Evolutionary conservation across 176 grass and related monocot species (phyloP).

Genomic region (Avena insularis): DNA sequence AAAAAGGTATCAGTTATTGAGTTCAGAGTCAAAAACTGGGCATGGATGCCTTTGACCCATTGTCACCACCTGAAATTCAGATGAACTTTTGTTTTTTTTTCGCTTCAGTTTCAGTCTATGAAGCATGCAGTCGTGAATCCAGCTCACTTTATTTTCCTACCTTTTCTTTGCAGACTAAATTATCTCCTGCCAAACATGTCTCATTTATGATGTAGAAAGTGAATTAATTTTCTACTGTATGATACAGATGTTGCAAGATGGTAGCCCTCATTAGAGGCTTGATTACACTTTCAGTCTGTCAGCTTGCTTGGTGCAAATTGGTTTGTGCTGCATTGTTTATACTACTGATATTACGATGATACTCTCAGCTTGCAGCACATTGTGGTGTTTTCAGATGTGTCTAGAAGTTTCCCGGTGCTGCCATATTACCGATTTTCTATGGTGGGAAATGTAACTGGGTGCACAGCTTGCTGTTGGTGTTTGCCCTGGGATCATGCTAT

Average conservation of each 20-base stretch:
- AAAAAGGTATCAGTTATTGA: too few species aligned
- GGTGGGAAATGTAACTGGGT: not conserved
- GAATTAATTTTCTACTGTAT: not conserved
- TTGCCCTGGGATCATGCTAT: not conserved
- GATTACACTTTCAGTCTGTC: not conserved
- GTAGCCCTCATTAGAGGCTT: not conserved
- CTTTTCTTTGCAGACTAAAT: not conserved
- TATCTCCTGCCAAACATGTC: not conserved
- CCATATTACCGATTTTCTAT: not conserved
- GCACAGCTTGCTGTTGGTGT: not conserved
- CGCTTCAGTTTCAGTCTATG: not conserved
- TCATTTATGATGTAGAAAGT: not conserved
- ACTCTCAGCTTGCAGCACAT: not conserved
- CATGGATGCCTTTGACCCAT: not conserved
- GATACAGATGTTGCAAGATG: not conserved
- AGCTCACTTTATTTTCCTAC: not conserved
- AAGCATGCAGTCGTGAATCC: slow-evolving; percentile 7
- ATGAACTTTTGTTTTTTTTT: not conserved
- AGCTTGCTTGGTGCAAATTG: slow-evolving; percentile 22
- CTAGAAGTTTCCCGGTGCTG: not conserved
- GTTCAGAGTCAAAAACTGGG: too few species aligned
- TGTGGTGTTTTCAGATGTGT: not conserved
- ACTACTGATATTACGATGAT: not conserved
- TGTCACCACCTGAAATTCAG: not conserved
- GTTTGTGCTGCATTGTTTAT: not conserved